A percentile compares a stretch with the other conserved stretches of the same genome.
Conservation (phyloP, 192 early-diverging fungal genomes). For the Rhizophagus clarus region DNA sequence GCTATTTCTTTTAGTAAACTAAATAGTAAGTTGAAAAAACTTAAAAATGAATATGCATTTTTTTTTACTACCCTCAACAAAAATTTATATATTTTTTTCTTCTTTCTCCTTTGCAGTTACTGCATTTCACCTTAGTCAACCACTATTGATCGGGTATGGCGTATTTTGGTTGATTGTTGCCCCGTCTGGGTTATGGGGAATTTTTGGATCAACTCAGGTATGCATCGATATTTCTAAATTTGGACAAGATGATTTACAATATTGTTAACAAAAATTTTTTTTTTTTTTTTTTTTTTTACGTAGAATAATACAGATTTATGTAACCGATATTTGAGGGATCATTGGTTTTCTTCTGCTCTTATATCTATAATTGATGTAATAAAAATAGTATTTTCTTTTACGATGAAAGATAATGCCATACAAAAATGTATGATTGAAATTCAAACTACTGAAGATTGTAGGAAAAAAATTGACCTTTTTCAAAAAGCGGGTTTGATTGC, state of each 20-base stretch:
- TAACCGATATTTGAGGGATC: background rate
- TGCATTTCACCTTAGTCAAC: background rate
- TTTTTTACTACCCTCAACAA: too few relatives aligned
- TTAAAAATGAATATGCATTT: background rate
- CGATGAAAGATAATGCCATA: background rate
- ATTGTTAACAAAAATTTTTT: background rate
- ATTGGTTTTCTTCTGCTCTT: background rate
- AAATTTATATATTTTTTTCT: background rate
- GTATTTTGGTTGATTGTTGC: background rate
- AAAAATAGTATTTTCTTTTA: background rate
- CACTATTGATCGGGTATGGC: background rate
- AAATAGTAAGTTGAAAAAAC: background rate
- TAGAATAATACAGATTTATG: background rate
- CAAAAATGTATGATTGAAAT: background rate
- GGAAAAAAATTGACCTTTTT: background rate
- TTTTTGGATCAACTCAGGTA: conserved; percentile 11
- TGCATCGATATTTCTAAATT: background rate
- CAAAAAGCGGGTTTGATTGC: background rate
- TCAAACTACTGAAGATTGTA: background rate
- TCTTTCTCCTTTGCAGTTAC: background rate
- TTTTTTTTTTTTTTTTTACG: background rate
- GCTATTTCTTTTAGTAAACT: background rate
- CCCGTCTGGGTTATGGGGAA: conserved; percentile 13
- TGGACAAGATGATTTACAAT: background rate
- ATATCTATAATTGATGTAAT: background rate